Evolutionary conservation across 805 yeast species (phyloP).

Genomic region (Grigorovia humatica): DNA sequence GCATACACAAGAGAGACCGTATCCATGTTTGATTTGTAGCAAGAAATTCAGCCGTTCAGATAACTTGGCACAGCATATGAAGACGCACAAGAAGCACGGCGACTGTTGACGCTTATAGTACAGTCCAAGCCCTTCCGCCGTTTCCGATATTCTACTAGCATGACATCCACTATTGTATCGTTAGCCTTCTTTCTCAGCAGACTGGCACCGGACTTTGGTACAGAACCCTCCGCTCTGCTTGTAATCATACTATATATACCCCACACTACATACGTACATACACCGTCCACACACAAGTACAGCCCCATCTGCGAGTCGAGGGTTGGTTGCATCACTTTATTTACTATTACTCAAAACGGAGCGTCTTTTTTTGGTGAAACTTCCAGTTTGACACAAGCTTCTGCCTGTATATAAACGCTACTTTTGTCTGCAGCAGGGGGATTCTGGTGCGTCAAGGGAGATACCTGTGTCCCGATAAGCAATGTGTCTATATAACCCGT

Average conservation of each 20-base stretch:
- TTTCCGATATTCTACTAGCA: not conserved
- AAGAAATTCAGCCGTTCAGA: constrained; percentile 59
- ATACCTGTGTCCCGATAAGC: not conserved
- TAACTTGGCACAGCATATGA: constrained; percentile 55
- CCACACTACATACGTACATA: not conserved
- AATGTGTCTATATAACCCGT: not conserved
- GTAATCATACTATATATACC: not conserved
- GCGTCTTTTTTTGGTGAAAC: not conserved
- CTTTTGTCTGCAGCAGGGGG: not conserved
- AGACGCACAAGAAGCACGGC: constrained; percentile 36
- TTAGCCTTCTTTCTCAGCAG: no score
- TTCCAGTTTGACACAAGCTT: not conserved
- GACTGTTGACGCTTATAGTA: constrained; percentile 13
- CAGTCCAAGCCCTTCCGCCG: no score
- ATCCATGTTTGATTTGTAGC: constrained; percentile 45
- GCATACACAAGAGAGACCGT: constrained; percentile 51
- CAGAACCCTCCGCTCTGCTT: not conserved
- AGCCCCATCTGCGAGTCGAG: not conserved
- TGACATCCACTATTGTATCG: not conserved
- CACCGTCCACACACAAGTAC: not conserved
- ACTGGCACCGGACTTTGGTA: no score
- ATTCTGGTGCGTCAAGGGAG: not conserved
- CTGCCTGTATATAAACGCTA: not conserved
- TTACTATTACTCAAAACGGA: not conserved
- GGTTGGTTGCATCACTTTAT: not conserved